Evolutionary conservation across 345 rosid genomes (phyloP).

Genomic region (Citrus unshiu): DNA sequence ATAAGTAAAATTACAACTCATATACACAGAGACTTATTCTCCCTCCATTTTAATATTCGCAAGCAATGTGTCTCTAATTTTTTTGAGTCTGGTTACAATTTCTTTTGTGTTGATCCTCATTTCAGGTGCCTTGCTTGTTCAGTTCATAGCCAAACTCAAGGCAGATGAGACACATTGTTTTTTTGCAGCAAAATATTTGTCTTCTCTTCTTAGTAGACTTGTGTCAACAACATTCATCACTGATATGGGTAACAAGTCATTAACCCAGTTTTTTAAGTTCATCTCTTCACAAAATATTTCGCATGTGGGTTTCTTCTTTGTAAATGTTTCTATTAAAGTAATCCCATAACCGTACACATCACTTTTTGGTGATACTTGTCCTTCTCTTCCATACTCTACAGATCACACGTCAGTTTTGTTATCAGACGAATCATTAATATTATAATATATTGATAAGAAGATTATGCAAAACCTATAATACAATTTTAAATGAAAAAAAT

Average conservation of each 20-base stretch:
- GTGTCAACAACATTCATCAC: not conserved
- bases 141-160: not conserved
- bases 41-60: not conserved
- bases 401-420: not conserved
- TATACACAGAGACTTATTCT: too few species aligned
- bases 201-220: not conserved
- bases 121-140: not conserved
- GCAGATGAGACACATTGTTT: not conserved
- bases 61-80: not conserved
- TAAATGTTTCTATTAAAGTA: not conserved
- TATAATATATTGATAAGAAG: not conserved
- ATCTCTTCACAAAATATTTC: not conserved
- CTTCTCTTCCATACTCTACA: not conserved
- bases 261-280: not conserved
- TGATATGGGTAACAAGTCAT: not conserved
- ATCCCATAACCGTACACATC: not conserved
- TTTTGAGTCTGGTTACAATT: not conserved
- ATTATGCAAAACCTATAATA: not conserved
- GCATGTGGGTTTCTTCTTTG: not conserved
- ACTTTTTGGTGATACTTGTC: not conserved
- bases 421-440: too few species aligned
- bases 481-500: not conserved
- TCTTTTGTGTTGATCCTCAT: not conserved
- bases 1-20: not conserved
- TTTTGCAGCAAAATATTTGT: too few species aligned